Percentiles rank a stretch among this genome's conserved stretches.
Evolutionary conservation across 164 flowering plant species (phyloP).

Genomic region (Echeveria elegans): DNA sequence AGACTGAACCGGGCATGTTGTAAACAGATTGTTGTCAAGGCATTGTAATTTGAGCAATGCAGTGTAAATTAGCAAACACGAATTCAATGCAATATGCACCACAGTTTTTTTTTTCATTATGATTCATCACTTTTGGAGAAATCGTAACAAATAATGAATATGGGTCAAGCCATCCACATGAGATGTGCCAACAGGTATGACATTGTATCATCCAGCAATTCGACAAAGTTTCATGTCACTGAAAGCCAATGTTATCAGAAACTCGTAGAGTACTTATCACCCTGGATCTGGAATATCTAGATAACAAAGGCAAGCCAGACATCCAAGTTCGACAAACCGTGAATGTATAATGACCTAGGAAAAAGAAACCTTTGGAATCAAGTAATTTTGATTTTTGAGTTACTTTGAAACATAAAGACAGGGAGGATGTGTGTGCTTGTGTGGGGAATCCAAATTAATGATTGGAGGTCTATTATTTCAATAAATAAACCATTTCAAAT

Average conservation of each 20-base stretch:
- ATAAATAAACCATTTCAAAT: neutral
- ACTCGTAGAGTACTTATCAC: neutral
- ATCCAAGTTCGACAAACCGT: neutral
- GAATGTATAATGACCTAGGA: neutral
- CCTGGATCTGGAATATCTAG: neutral
- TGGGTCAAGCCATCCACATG: neutral
- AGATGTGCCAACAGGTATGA: neutral
- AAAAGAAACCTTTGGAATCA: neutral
- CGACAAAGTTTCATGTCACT: neutral
- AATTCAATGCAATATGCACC: conserved; percentile 5
- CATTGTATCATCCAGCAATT: neutral
- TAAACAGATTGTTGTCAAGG: neutral
- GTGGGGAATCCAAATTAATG: conserved; percentile 9
- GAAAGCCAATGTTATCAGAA: neutral
- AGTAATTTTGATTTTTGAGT: neutral
- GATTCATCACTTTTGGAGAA: neutral
- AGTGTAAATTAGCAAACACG: neutral
- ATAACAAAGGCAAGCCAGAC: neutral
- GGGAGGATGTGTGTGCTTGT: conserved; percentile 6
- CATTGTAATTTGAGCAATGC: neutral
- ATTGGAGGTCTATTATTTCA: neutral
- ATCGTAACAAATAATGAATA: neutral
- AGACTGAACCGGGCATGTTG: neutral
- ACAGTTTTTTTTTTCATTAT: neutral
- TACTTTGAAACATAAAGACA: neutral